These are phyloP conservation scores for Coffea humblotiana DNA, from an alignment of 305 asterid species.

Conservation along the genomic window DNA sequence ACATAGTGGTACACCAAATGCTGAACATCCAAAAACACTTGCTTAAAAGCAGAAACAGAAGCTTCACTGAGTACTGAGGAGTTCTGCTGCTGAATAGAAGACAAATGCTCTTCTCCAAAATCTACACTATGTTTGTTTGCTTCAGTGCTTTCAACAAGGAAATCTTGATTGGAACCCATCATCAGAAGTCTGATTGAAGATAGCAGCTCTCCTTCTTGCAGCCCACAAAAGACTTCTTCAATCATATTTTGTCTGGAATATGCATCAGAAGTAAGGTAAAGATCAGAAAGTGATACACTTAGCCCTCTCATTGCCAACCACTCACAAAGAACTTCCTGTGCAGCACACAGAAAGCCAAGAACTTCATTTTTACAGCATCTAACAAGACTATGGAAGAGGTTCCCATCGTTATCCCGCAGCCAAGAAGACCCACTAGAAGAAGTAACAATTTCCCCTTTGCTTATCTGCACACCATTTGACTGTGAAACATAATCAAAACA, in stretches of 20 bases:
- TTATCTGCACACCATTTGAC: slow-evolving; percentile 51
- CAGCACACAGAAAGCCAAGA: slow-evolving; percentile 55
- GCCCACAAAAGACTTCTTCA: slow-evolving; percentile 67
- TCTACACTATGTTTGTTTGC: slow-evolving; percentile 33
- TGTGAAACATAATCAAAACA: slow-evolving; percentile 52
- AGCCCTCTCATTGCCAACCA: slow-evolving; percentile 85
- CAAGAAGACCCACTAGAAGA: slow-evolving; percentile 67
- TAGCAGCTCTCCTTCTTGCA: slow-evolving; percentile 70
- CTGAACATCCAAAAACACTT: slow-evolving; percentile 68
- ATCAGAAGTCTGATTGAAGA: slow-evolving; percentile 53
- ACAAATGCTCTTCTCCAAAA: slow-evolving; percentile 33
- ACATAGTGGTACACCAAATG: slow-evolving; percentile 67
- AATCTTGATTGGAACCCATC: slow-evolving; percentile 53
- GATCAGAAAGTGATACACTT: slow-evolving; percentile 83
- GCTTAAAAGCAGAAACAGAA: slow-evolving; percentile 66
- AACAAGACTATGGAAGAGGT: slow-evolving; percentile 58
- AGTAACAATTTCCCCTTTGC: slow-evolving; percentile 64
- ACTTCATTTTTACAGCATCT: slow-evolving; percentile 43
- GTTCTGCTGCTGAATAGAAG: slow-evolving; percentile 48
- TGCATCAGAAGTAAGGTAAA: slow-evolving; percentile 62
- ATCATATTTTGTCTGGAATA: slow-evolving; percentile 56
- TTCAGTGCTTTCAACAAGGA: slow-evolving; percentile 53
- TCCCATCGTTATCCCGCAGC: slow-evolving; percentile 60
- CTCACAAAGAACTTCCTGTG: slow-evolving; percentile 80
- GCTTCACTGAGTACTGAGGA: slow-evolving; percentile 66